Evolutionary conservation across 2,329 filamentous ascomycete species (phyloP), one percentile per base, ranked within the genome.

Genomic region (Fusarium gaditjirri): DNA sequence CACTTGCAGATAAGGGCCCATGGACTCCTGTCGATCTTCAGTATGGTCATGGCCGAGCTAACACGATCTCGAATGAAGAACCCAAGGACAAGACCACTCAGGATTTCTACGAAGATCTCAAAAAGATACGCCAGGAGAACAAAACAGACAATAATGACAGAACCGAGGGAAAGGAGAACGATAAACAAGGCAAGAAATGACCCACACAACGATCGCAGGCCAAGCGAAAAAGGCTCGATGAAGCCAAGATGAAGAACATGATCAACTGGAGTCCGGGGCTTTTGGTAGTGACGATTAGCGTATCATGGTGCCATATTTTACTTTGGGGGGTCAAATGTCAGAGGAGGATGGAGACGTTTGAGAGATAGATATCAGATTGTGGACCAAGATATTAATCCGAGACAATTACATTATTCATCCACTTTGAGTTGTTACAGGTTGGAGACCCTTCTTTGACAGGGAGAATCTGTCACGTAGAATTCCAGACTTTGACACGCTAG

Each of bases 351-450:
- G 25, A 36, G 39, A 11, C 23, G 19, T 56, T 44, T 17, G 25
- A 41, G 44, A 49, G 31, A 16, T 14, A 14, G 3, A 31, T 44
- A 56, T 46, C 38, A 25, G 21, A 56, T 27, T 29, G 53, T 38
- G 43, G 65, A 27, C 11, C 38, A 39, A 41, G 38, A 42, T 68
- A 68, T 68, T 68, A 53, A 55, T 57, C 39, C 33, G 38, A 68
- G 57, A 64, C 65, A 68, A 46, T 52, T 66, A 46, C 33, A 10
- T 38, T 41, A 16, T 52, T 47, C 35, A 47, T 55, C 36, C 29
- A 59, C 43, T 11, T 49, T 47, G 25, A 16, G 13, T 25, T 56
- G 53, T 42, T 33, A 42, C 23, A 54, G 29, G 14, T 19, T 27
- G 29, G 9, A 43, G 29, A 33, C 25, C 27, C 38, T 33, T 33